Evolutionary conservation across 352 stramenopile genomes (phyloP), one percentile per base, ranked within the genome.

Genomic region (Phytopythium vexans): DNA sequence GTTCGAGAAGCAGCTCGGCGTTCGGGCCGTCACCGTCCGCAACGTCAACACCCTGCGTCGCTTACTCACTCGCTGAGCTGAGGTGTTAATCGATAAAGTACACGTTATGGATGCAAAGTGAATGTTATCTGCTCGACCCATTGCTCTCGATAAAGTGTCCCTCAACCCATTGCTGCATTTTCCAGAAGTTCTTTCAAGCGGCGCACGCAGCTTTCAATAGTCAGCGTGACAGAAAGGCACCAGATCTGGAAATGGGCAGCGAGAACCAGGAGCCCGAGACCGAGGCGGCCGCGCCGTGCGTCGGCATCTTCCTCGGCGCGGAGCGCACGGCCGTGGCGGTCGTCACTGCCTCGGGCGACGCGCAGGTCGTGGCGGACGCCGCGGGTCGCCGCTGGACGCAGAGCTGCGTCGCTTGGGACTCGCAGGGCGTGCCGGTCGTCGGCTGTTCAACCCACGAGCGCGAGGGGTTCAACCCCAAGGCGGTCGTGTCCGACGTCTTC

Each of bases 21-120:
- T 63, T 8, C 34, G 32, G 11, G 48, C 57, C 7, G 52, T 65
- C 49, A 73, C 64, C 9, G 41, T 67, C 41, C 64, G 64, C 40
- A 67, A 41, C 35, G 49, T 61, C 11, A 73, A 73, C 56, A 73
- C 64, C 34, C 46, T 73, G 50, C 60, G 64, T 16, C 64, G 55
- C 55, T 57, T 72, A 33, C 46, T 52, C 14, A 14, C 41, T 33
- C 46, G 46, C 34, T 8, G 10, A 27, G 32, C 43, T 16, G 10
- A 11, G 11, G 11, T 16, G 4, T 0, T 9, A 11, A 31, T 37
- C 21, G 6, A 16, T 11, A 7, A 16, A 16, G 41, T 1, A 8
- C 16, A 10, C 40, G n/a, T 44, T 44, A 2, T 27, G 21, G 1
- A 27, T 27, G 21, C 21, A 27, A 27, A 27, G 21, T 27, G 21